Percentiles rank a stretch among this genome's conserved stretches.
Evolutionary conservation across 345 rosid genomes (phyloP).

Genomic region (Carallia brachiata): DNA sequence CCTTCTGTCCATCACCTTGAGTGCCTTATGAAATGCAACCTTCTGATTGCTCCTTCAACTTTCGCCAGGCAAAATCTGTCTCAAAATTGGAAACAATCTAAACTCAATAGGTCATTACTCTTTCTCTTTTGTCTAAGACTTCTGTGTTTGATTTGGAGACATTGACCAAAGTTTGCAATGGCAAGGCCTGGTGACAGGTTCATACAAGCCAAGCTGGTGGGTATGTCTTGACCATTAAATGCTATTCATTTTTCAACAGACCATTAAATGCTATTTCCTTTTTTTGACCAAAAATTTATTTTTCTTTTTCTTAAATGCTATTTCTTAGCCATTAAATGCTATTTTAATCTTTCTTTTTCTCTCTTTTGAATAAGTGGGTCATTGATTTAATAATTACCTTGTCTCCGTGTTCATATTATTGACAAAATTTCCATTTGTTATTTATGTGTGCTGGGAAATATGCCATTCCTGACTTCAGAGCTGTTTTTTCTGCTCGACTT

Average conservation of each 20-base stretch:
- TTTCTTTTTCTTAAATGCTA: too few species aligned
- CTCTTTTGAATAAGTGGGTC: neutral
- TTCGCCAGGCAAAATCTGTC: neutral
- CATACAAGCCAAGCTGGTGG: constrained; percentile 56
- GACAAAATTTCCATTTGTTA: too few species aligned
- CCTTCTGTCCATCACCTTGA: neutral
- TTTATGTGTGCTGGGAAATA: too few species aligned
- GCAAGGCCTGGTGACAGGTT: constrained; percentile 46
- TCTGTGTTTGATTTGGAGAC: neutral
- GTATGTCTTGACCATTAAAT: constrained; percentile 40
- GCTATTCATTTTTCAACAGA: too few species aligned
- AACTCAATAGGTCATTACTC: too few species aligned
- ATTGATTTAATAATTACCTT: neutral
- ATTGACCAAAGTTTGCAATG: constrained; percentile 26
- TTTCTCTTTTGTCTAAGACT: neutral
- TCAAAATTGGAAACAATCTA: neutral
- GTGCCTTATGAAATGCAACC: neutral
- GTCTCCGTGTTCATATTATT: too few species aligned
- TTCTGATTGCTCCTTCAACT: neutral
- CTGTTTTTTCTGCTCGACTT: too few species aligned
- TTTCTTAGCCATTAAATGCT: too few species aligned
- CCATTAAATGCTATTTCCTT: too few species aligned
- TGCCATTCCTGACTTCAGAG: too few species aligned
- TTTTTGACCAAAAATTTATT: too few species aligned
- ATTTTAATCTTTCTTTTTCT: constrained; percentile 2